A percentile compares a stretch with the other conserved stretches of the same genome.
phyloP scores from a whole-genome alignment of 768 basidiomycete genomes.

The Ramaria sp. region DNA sequence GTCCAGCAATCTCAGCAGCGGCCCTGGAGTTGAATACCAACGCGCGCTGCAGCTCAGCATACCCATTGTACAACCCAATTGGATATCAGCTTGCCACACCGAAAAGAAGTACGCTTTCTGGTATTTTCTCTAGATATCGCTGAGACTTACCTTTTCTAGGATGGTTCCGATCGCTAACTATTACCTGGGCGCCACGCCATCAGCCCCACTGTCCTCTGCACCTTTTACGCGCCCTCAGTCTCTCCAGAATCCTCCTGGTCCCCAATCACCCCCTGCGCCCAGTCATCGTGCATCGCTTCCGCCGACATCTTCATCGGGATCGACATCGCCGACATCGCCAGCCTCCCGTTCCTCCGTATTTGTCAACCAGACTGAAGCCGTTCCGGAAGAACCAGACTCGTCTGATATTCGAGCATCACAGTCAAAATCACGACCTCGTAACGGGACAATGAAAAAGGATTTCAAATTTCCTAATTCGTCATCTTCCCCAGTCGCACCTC shows the following conservation, averaged over 20 bases:
- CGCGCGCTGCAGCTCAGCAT: conserved; percentile 90
- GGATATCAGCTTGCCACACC: conserved; percentile 82
- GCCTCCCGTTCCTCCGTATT: conserved; percentile 18
- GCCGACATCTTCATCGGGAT: conserved; percentile 11
- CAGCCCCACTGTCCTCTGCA: conserved; percentile 28
- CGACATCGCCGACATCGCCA: conserved; percentile 29
- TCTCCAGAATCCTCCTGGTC: conserved; percentile 54
- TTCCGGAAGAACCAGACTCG: conserved; percentile 13
- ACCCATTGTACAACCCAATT: conserved; percentile 89
- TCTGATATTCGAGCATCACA: conserved; percentile 16
- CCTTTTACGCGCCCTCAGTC: conserved; percentile 53
- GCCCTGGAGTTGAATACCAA: conserved; percentile 84
- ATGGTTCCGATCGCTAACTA: conserved; percentile 81
- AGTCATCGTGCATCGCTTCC: conserved; percentile 64
- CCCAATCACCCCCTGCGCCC: conserved; percentile 20
- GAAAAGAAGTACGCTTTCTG: conserved; percentile 63
- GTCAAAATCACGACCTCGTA: conserved; percentile 34
- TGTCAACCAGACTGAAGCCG: conserved; percentile 27
- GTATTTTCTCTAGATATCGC: not conserved
- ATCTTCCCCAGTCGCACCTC: conserved; percentile 16
- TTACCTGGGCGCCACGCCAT: conserved; percentile 65
- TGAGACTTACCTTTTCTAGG: conserved; percentile 25
- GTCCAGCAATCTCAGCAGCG: conserved; percentile 39
- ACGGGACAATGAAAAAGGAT: conserved; percentile 68
- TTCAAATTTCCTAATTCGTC: conserved; percentile 55